Evolutionary conservation across 2,329 filamentous ascomycete species (phyloP), one percentile per base, ranked within the genome.

Genomic region (Arthrobotrys iridis): DNA sequence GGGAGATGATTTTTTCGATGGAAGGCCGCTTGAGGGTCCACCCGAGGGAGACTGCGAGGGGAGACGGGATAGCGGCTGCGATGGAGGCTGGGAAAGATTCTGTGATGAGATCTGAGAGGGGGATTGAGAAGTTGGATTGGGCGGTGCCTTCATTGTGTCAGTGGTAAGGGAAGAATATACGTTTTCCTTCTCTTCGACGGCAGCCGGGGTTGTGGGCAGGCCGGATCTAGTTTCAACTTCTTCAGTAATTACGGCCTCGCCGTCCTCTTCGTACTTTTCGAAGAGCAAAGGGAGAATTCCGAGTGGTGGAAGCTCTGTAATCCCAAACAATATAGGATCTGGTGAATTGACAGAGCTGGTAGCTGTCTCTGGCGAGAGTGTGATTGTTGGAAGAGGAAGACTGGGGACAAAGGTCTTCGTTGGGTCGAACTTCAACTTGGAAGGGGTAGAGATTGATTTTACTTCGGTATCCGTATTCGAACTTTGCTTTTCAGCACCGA

Each of bases 201-300:
- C 50, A 1, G 10, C 15, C 7, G 30, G 50, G 18, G 50, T 55
- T 1, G 50, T 55, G 6, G 50, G 30, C 1, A 55, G 24, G 50
- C 50, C 37, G 26, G 50, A 37, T 1, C 7, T 24, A 18, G 50
- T 55, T 13, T 10, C 2, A 15, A 30, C 22, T n/a, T 30, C 50
- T 3, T 55, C 50, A 11, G 50, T 55, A 10, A 55, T 55, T 28
- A 55, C 50, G 6, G 11, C 50, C 30, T 55, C 50, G 18, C 50
- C 50, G 50, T 55, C 50, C 7, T 55, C 50, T 13, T 55, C 50
- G 50, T 55, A 55, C 50, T 55, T 55, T 55, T 37, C 28, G 50
- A 55, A 55, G 50, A 55, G 50, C 18, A 55, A 37, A 24, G 50
- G 50, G 50, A 55, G 50, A n/a, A 55, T 55, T 13, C 28, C 28